These are phyloP conservation scores for Suillus weaverae DNA, from an alignment of 768 basidiomycete species.

Conservation along the genomic window DNA sequence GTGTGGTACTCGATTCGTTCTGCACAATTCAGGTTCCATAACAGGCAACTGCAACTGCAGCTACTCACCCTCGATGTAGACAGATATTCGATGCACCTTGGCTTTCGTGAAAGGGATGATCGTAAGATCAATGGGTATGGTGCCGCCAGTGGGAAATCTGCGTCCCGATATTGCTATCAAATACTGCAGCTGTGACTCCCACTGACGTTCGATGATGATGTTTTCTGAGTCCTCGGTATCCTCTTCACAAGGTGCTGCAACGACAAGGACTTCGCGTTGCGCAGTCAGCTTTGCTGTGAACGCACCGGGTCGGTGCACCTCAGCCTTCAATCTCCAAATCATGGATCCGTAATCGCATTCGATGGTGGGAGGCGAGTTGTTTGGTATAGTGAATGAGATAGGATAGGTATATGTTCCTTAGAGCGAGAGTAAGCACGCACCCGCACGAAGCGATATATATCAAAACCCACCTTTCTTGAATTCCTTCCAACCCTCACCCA, in stretches of 20 bases:
- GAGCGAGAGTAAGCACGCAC: slow-evolving; percentile 7
- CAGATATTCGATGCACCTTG: slow-evolving; percentile 73
- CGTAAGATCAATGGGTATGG: slow-evolving; percentile 74
- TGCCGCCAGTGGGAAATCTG: slow-evolving; percentile 86
- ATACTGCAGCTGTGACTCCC: slow-evolving; percentile 89
- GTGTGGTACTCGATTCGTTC: slow-evolving; percentile 84
- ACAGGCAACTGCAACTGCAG: background rate
- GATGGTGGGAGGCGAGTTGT: slow-evolving; percentile 77
- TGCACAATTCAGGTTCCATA: slow-evolving; percentile 25
- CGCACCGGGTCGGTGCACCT: slow-evolving; percentile 83
- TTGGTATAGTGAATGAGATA: slow-evolving; percentile 86
- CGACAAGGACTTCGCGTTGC: slow-evolving; percentile 68
- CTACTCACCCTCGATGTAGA: slow-evolving; percentile 73
- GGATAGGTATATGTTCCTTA: slow-evolving; percentile 93
- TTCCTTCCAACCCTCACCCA: slow-evolving; percentile 74
- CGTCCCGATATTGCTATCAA: slow-evolving; percentile 75
- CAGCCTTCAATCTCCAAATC: slow-evolving; percentile 75
- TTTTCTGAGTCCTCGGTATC: slow-evolving; percentile 81
- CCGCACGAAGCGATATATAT: background rate
- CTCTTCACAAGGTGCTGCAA: slow-evolving; percentile 77
- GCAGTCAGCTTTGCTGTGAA: slow-evolving; percentile 77
- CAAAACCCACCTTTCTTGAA: slow-evolving; percentile 74
- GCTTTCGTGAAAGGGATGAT: slow-evolving; percentile 87
- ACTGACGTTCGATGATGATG: slow-evolving; percentile 82
- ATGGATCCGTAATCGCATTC: slow-evolving; percentile 76